Evolutionary conservation across 192 early-diverging fungal species (phyloP), one percentile per base, ranked within the genome.

Genomic region (Coemansia sp.): DNA sequence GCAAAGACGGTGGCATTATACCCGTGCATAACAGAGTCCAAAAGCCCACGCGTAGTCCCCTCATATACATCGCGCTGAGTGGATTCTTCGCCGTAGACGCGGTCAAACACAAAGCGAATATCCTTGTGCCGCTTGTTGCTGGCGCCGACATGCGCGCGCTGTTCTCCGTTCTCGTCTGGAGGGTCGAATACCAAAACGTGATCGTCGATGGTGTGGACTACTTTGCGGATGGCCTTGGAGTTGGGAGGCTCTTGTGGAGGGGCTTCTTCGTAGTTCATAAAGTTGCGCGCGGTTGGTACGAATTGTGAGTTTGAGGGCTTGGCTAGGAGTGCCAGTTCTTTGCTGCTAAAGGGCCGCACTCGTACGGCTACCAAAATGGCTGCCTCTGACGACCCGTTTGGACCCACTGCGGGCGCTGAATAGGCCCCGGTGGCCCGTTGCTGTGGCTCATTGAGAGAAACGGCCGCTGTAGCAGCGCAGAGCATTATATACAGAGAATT

Each of bases 1-100:
- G 94, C 94, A 81, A 96, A 96, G n/a, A 94, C 89, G 6, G 93
- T 95, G 29, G 93, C 88, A 65, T 96, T 94, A 78, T 87, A 96
- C 14, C 94, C 94, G 36, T 85, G 65, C 70, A 93, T 79, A 15
- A 94, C 89, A 0, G 85, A 84, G 46, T 89, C 86, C 39, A 94
- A 81, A 37, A 94, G 75, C 7, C 85, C 85, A 35, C 79, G 82
- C 5, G 90, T 88, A 14, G 93, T 94, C 32, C 84, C 84, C 65
- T 91, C 88, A 65, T 87, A 90, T 19, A 89, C 74, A 31, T 94
- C 88, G 53, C 80, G 73, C 68, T 96, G 95, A 5, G 83, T 79
- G 29, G 85, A 75, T 19, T 84, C 77, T 43, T 93, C 90, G 61
- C 83, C 75, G 66, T 93, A 96, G 14, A 94, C 91, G 0, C 83